A percentile compares a stretch with the other conserved stretches of the same genome.
These are phyloP conservation scores for Rhodotorula toruloides DNA, from an alignment of 768 basidiomycete species.

Conservation along the genomic window DNA sequence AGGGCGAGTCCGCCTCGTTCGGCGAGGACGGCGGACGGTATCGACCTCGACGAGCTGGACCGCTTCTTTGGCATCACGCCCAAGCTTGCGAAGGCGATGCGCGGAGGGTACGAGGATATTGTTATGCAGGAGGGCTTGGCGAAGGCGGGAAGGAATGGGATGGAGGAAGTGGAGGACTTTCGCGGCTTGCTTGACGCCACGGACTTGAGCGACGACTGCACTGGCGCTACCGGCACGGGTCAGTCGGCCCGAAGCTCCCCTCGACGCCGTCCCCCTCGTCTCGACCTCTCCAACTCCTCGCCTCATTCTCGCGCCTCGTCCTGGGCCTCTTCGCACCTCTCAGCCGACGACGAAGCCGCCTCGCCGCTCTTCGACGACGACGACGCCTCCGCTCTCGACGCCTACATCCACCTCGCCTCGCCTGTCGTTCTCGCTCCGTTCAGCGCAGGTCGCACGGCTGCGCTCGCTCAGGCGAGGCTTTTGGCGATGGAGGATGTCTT, in stretches of 20 bases:
- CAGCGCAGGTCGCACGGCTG: no score
- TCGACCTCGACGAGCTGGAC: constrained; percentile 13
- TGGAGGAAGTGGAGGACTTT: constrained; percentile 11
- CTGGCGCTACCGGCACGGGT: neutral
- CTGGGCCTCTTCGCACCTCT: neutral
- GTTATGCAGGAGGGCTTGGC: neutral
- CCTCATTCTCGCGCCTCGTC: neutral
- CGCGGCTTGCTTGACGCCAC: neutral
- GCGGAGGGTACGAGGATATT: neutral
- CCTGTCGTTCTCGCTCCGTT: neutral
- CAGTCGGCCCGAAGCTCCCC: neutral
- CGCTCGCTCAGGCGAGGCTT: no score
- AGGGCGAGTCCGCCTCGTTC: neutral
- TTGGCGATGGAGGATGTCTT: no score
- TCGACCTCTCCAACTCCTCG: neutral
- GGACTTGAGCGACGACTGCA: neutral
- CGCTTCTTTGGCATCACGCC: constrained; percentile 12
- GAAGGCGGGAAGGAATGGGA: neutral
- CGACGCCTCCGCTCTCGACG: neutral
- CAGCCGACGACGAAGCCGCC: neutral
- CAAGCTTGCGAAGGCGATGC: neutral
- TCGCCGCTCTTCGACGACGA: neutral
- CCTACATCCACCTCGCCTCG: neutral
- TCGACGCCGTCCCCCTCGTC: neutral
- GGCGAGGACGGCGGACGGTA: neutral